Evolutionary conservation across 805 yeast genomes (phyloP).

Genomic region (Candida nonsorbophila): DNA sequence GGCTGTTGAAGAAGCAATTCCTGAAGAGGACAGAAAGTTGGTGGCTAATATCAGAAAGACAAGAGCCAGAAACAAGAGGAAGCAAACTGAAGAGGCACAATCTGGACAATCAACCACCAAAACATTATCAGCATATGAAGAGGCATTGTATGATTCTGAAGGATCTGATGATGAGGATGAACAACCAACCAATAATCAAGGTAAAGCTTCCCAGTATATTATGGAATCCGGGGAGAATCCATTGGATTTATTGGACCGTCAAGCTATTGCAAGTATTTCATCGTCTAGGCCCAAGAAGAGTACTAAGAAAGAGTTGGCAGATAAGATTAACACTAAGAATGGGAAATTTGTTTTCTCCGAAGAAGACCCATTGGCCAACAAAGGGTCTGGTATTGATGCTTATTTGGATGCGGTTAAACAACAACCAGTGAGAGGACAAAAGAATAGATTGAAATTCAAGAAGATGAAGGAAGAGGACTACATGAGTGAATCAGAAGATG

Average conservation of each 20-base stretch:
- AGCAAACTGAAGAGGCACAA: constrained; percentile 42
- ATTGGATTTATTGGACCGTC: constrained; percentile 80
- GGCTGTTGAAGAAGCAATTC: constrained; percentile 74
- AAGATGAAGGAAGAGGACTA: constrained; percentile 49
- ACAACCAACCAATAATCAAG: constrained; percentile 19
- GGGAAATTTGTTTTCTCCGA: constrained; percentile 71
- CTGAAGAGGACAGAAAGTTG: constrained; percentile 83
- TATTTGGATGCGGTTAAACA: constrained; percentile 90
- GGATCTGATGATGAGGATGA: constrained; percentile 55
- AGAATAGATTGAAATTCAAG: constrained; percentile 84
- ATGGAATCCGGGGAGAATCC: constrained; percentile 75
- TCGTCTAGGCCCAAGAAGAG: constrained; percentile 74
- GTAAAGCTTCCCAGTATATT: constrained; percentile 56
- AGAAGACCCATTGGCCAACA: constrained; percentile 39
- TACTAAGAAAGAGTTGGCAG: constrained; percentile 37
- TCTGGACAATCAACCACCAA: constrained; percentile 32
- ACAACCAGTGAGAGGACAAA: constrained; percentile 92
- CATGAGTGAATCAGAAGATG: constrained; percentile 44
- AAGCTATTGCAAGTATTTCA: constrained; percentile 81
- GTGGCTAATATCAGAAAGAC: constrained; percentile 81
- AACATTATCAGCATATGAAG: constrained; percentile 85
- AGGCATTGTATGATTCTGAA: constrained; percentile 74
- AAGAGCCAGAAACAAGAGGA: constrained; percentile 78
- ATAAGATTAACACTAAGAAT: constrained; percentile 44
- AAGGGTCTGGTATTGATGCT: constrained; percentile 70